Conservation (phyloP, 495 filamentous ascomycete genomes). For the Cryomyces minteri region DNA sequence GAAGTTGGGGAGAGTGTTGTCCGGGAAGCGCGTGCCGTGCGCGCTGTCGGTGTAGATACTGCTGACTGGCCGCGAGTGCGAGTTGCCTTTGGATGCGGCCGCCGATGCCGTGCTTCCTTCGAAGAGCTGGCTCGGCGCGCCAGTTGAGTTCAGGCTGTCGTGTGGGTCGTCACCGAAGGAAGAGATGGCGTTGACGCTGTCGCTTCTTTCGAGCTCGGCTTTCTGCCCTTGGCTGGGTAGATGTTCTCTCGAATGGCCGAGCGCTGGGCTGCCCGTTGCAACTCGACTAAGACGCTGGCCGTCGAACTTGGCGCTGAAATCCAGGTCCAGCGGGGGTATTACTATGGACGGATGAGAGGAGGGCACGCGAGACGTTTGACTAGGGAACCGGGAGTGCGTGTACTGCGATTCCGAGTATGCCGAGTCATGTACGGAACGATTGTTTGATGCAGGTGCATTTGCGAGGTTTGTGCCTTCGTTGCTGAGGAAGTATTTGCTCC, state of each 20-base stretch:
- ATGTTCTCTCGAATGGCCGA: constrained; percentile 24
- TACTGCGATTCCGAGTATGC: constrained; percentile 30
- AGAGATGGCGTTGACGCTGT: background rate
- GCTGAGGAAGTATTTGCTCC: constrained; percentile 41
- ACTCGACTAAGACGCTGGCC: constrained; percentile 39
- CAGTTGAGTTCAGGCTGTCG: background rate
- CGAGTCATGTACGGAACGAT: constrained; percentile 7
- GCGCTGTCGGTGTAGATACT: constrained; percentile 42
- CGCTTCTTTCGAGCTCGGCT: background rate
- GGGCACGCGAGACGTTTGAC: constrained; percentile 1
- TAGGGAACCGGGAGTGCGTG: constrained; percentile 26
- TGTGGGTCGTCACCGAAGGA: background rate
- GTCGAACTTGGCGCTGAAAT: constrained; percentile 21
- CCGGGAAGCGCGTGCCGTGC: too few relatives aligned
- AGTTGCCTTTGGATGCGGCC: constrained; percentile 3
- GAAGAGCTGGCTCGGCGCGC: background rate
- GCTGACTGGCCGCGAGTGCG: constrained; percentile 27
- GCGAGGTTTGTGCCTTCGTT: constrained; percentile 27
- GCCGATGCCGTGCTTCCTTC: background rate
- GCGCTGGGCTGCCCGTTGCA: constrained; percentile 45
- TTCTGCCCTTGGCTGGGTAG: constrained; percentile 13
- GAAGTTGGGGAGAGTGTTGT: constrained; percentile 1
- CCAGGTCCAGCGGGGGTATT: constrained; percentile 29
- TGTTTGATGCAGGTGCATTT: constrained; percentile 15
- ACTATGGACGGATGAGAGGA: constrained; percentile 22